Percentiles rank a stretch among this genome's conserved stretches.
These are phyloP conservation scores for Rosa chinensis DNA, from an alignment of 306 rosid species.

Conservation along the genomic window DNA sequence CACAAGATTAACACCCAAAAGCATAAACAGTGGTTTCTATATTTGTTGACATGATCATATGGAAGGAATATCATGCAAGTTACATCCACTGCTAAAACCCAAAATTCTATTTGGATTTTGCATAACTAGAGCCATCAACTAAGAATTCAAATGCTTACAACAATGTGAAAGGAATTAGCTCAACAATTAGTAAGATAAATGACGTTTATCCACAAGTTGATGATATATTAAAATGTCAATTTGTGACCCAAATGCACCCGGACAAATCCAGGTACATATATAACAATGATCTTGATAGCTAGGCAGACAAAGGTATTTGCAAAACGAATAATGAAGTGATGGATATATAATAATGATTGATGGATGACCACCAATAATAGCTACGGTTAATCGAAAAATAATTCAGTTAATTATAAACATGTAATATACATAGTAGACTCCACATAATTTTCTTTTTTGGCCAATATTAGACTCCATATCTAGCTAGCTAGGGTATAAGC, in stretches of 20 bases:
- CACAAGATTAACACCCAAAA: background rate
- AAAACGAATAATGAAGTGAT: background rate
- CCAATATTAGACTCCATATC: background rate
- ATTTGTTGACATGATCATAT: background rate
- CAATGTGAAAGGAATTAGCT: conserved; percentile 4
- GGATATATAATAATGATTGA: background rate
- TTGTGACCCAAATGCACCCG: background rate
- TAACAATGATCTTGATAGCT: background rate
- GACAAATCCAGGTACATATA: background rate
- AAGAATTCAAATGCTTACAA: background rate
- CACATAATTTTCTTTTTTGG: too few relatives aligned
- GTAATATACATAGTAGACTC: too few relatives aligned
- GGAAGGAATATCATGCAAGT: background rate
- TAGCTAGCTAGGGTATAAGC: background rate
- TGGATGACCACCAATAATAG: background rate
- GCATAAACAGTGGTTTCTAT: background rate
- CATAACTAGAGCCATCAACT: background rate
- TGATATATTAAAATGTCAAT: background rate
- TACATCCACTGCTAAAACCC: background rate
- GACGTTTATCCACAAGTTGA: conserved; percentile 4
- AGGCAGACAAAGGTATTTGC: background rate
- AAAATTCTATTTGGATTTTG: background rate
- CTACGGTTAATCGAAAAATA: background rate
- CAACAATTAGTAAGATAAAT: background rate
- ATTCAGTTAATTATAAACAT: background rate